Conservation (phyloP, 2,329 filamentous ascomycete genomes). For the Botrytis porri region DNA sequence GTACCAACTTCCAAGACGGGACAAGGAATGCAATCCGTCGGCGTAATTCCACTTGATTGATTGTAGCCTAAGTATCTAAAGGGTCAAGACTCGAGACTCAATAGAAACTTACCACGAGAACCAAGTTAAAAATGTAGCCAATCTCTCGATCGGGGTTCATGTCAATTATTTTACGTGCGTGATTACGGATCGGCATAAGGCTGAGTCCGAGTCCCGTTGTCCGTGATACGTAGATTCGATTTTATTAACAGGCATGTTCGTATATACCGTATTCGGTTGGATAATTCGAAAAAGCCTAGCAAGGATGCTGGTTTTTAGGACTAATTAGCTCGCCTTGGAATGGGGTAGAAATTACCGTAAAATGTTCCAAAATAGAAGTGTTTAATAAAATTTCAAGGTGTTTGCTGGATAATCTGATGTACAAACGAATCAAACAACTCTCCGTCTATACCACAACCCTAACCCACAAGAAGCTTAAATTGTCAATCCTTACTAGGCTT, state of each 20-base stretch:
- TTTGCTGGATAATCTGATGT: too few species aligned
- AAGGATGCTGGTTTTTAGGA: too few species aligned
- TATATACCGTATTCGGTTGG: too few species aligned
- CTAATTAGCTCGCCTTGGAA: too few species aligned
- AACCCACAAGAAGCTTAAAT: too few species aligned
- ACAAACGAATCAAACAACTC: too few species aligned
- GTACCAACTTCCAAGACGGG: neutral
- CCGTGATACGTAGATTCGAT: neutral
- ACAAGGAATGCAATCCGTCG: neutral
- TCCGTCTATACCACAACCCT: too few species aligned
- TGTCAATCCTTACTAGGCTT: too few species aligned
- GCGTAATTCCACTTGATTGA: neutral
- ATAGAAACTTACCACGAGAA: neutral
- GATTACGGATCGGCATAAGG: constrained; percentile 15
- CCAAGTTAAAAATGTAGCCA: neutral
- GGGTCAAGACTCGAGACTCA: neutral
- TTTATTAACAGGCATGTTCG: neutral
- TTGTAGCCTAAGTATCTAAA: neutral
- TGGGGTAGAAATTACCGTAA: too few species aligned
- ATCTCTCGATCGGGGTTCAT: neutral
- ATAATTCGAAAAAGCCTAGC: too few species aligned
- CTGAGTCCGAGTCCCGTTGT: constrained; percentile 7
- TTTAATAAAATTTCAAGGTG: too few species aligned
- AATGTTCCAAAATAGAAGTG: too few species aligned
- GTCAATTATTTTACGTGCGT: constrained; percentile 5